Evolutionary conservation across 2,329 filamentous ascomycete genomes (phyloP), one percentile per base, ranked within the genome.

Genomic region (Xylaria polymorpha): DNA sequence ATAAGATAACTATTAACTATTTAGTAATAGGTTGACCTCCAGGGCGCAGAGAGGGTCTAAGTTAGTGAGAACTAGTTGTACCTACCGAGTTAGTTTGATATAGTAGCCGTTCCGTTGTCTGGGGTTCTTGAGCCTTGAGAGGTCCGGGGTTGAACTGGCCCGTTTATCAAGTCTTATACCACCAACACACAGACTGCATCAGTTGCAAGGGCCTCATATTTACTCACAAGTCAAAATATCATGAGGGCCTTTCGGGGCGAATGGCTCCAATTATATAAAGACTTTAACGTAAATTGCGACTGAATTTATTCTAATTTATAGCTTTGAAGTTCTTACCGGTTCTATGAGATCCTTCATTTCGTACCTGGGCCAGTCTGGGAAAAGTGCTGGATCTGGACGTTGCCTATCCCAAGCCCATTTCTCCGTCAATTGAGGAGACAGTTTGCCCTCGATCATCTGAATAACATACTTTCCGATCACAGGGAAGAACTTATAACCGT

Each of bases 401-500:
- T 88, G 85, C 9, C 89, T 83, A 77, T 91, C 88, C 87, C 87
- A 88, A 4, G 85, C 85, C 86, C 87, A 89, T 71, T 83, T 85
- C 61, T 79, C 74, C 48, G 74, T 74, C 71, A 88, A 74, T 64
- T 84, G 82, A 0, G 81, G 74, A 14, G 80, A 77, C 43, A 89
- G 76, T 18, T 78, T 67, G 8, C 79, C 85, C 74, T 84, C 85
- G 37, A 83, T 78, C 88, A 86, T 86, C 74, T 88, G 84, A 25
- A 85, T 76, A 46, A 90, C 82, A 71, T 92, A 91, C 73, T 86
- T 87, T 5, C 90, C 89, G 25, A 91, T 84, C 5, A 87, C 85
- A 0, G 90, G 90, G 69, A 92, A 85, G 78, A 92, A 91, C 78
- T 92, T 91, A 82, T 85, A 91, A 15, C 87, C 86, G 77, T 92